Evolutionary conservation across 768 basidiomycete species (phyloP).

Genomic region (Pleurotus ostreatus): DNA sequence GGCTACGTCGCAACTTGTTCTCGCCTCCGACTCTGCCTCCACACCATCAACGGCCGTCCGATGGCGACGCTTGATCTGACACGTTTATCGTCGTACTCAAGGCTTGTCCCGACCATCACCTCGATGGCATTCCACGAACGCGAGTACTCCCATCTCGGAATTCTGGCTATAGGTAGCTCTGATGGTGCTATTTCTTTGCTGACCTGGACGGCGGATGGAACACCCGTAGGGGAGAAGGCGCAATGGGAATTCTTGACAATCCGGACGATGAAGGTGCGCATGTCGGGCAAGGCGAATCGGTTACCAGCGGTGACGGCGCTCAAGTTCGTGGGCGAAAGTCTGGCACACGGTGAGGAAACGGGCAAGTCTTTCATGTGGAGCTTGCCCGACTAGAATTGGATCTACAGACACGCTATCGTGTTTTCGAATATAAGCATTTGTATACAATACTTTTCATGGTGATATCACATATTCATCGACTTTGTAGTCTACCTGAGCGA

Average conservation of each 20-base stretch:
- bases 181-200: slow-evolving; percentile 78
- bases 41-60: slow-evolving; percentile 82
- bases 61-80: slow-evolving; percentile 69
- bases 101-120: slow-evolving; percentile 55
- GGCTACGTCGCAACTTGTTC: slow-evolving; percentile 90
- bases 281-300: slow-evolving; percentile 20
- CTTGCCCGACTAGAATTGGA: slow-evolving; percentile 42
- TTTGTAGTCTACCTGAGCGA: background rate
- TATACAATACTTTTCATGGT: background rate
- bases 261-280: slow-evolving; percentile 56
- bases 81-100: slow-evolving; percentile 34
- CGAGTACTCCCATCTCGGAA: slow-evolving; percentile 74
- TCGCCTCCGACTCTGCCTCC: slow-evolving; percentile 60
- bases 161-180: slow-evolving; percentile 76
- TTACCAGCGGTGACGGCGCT: slow-evolving; percentile 69
- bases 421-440: background rate
- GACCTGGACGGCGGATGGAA: slow-evolving; percentile 80
- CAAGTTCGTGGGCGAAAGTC: slow-evolving; percentile 67
- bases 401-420: background rate
- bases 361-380: slow-evolving; percentile 58
- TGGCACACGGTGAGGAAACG: slow-evolving; percentile 63
- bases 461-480: slow-evolving; percentile 7
- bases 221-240: slow-evolving; percentile 61
- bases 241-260: slow-evolving; percentile 73
- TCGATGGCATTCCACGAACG: slow-evolving; percentile 86